Percentiles rank a stretch among this genome's conserved stretches.
Conservation (phyloP, 305 asterid genomes). For the Fraxinus sp. region DNA sequence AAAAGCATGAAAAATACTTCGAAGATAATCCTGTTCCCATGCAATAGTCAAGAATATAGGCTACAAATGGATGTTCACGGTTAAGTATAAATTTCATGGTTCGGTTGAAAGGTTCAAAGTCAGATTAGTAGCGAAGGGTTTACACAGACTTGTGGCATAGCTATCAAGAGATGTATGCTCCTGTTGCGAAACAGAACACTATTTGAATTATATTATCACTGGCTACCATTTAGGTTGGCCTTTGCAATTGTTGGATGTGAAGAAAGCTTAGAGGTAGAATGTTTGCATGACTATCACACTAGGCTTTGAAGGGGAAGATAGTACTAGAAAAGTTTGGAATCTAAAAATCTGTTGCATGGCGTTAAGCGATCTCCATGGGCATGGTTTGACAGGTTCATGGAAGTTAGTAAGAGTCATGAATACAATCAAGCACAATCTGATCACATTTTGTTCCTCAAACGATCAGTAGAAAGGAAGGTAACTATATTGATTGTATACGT, state of each 20-base stretch:
- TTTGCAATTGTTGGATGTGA: not conserved
- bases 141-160: not conserved
- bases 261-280: not conserved
- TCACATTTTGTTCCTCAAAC: not conserved
- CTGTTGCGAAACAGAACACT: not conserved
- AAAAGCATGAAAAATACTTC: too few relatives aligned
- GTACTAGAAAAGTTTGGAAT: not conserved
- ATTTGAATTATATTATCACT: not conserved
- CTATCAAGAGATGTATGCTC: not conserved
- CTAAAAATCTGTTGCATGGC: not conserved
- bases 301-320: not conserved
- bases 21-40: too few relatives aligned
- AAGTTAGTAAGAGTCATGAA: not conserved
- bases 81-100: not conserved
- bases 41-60: not conserved
- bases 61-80: not conserved
- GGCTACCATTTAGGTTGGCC: not conserved
- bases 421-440: not conserved
- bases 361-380: not conserved
- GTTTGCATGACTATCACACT: not conserved
- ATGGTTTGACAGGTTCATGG: not conserved
- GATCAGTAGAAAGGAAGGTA: not conserved
- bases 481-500: not conserved
- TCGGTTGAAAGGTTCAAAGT: not conserved
- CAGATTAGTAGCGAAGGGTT: not conserved